Conservation (phyloP, 345 rosid genomes). For the Brassica rapa region DNA sequence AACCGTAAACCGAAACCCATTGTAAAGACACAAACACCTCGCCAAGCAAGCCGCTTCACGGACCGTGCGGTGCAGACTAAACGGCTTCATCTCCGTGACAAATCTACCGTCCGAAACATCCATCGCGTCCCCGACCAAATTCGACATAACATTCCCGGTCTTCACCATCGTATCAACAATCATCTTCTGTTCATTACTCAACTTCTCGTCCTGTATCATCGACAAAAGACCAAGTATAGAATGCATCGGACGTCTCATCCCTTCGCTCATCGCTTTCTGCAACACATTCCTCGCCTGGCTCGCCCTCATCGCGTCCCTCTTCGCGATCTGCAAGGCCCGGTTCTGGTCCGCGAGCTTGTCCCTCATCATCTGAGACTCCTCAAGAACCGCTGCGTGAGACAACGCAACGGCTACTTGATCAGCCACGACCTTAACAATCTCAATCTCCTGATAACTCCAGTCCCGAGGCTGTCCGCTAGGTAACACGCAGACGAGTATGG, state of each 20-base stretch:
- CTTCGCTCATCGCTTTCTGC: slow-evolving; percentile 90
- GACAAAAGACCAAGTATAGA: slow-evolving; percentile 78
- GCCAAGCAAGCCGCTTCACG: slow-evolving; percentile 79
- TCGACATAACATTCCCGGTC: slow-evolving; percentile 72
- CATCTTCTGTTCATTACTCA: slow-evolving; percentile 60
- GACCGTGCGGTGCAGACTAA: slow-evolving; percentile 63
- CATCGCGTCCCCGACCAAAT: slow-evolving; percentile 81
- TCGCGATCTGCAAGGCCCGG: slow-evolving; percentile 71
- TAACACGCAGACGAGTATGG: slow-evolving; percentile 80
- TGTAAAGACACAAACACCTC: slow-evolving; percentile 72
- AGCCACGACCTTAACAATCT: slow-evolving; percentile 92
- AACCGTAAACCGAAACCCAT: slow-evolving; percentile 59
- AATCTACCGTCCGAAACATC: slow-evolving; percentile 74
- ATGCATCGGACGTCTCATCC: slow-evolving; percentile 94
- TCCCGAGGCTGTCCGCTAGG: slow-evolving; percentile 63
- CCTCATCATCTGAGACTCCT: slow-evolving; percentile 94
- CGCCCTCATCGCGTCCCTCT: slow-evolving; percentile 78
- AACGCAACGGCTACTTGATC: slow-evolving; percentile 97
- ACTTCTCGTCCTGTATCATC: slow-evolving; percentile 64
- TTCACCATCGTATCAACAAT: slow-evolving; percentile 80
- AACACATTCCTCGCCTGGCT: slow-evolving; percentile 77
- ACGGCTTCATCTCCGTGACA: slow-evolving; percentile 58
- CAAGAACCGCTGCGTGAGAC: slow-evolving; percentile 94
- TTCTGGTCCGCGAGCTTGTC: slow-evolving; percentile 87
- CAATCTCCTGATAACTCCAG: slow-evolving; percentile 82